phyloP scores from a whole-genome alignment of 2,329 filamentous ascomycete species.

The Orbilia blumenaviensis region DNA sequence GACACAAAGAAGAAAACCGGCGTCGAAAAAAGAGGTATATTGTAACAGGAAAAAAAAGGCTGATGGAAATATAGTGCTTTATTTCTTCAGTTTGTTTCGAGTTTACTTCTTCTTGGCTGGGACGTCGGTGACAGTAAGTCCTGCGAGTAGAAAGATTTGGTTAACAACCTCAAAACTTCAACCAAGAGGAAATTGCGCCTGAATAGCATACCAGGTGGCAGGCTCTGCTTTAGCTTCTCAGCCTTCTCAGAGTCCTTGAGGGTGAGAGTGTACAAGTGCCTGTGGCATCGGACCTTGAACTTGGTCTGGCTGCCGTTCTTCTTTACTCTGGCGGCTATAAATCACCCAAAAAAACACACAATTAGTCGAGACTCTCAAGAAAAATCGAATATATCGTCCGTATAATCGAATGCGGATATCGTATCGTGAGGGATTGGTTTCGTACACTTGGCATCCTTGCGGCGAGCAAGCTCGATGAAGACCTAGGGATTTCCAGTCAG shows the following conservation, averaged over 20 bases:
- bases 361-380: constrained; percentile 16
- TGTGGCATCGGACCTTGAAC: constrained; percentile 99
- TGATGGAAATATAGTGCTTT: constrained; percentile 5
- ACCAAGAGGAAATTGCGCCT: not conserved
- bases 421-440: constrained; percentile 60
- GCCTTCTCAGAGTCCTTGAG: constrained; percentile 99
- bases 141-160: constrained; percentile 59
- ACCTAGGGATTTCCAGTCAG: constrained; percentile 75
- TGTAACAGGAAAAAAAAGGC: constrained; percentile 15
- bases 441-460: constrained; percentile 99
- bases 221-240: constrained; percentile 99
- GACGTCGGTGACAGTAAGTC: constrained; percentile 69
- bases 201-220: constrained; percentile 83
- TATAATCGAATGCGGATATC: constrained; percentile 35
- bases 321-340: constrained; percentile 80
- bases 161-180: not conserved
- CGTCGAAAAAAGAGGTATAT: constrained; percentile 22
- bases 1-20: constrained; percentile 24
- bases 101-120: constrained; percentile 69
- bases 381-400: not conserved
- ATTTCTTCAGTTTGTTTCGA: constrained; percentile 19
- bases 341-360: constrained; percentile 58
- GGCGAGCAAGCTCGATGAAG: constrained; percentile 99
- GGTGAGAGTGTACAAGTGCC: constrained; percentile 96
- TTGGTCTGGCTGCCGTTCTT: constrained; percentile 91